These are phyloP conservation scores for Fusarium nanum DNA, from an alignment of 2,329 filamentous ascomycete genomes.

Conservation along the genomic window DNA sequence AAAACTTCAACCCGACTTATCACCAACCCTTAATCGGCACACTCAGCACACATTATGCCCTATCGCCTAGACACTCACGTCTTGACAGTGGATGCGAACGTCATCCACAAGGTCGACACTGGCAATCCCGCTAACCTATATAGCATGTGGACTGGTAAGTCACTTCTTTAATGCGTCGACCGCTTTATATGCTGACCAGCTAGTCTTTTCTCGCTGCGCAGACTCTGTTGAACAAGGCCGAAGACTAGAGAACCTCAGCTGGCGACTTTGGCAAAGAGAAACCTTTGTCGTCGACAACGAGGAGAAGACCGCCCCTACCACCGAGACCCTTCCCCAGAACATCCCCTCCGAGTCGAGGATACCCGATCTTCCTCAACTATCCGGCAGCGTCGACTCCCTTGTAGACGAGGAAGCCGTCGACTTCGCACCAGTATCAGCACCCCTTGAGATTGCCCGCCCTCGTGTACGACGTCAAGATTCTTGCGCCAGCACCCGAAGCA, in stretches of 20 bases:
- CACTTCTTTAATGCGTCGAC: background rate
- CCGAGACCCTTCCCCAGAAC: slow-evolving; percentile 61
- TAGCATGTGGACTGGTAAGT: slow-evolving; percentile 96
- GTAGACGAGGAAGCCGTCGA: slow-evolving; percentile 75
- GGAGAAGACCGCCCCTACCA: slow-evolving; percentile 60
- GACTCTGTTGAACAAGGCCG: slow-evolving; percentile 94
- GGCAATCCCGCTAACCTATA: slow-evolving; percentile 92
- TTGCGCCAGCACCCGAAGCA: slow-evolving; percentile 74
- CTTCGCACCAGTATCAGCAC: slow-evolving; percentile 64
- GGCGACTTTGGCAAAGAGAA: slow-evolving; percentile 94
- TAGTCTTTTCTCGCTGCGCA: slow-evolving; percentile 94
- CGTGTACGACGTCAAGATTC: slow-evolving; percentile 79
- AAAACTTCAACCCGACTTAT: slow-evolving; percentile 19
- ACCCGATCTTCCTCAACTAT: slow-evolving; percentile 75
- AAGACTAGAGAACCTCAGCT: slow-evolving; percentile 93
- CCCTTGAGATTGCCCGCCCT: slow-evolving; percentile 72
- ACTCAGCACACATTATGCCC: slow-evolving; percentile 73
- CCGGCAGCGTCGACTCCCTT: slow-evolving; percentile 80
- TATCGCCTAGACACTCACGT: slow-evolving; percentile 85
- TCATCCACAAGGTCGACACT: slow-evolving; percentile 95
- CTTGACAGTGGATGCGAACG: slow-evolving; percentile 88
- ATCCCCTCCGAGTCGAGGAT: slow-evolving; percentile 59
- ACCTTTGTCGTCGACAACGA: slow-evolving; percentile 77
- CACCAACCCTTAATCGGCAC: slow-evolving; percentile 47
- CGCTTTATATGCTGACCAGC: slow-evolving; percentile 48